Base-by-base conservation (phyloP, 306 rosid species). In the Coriaria nepalensis region DNA sequence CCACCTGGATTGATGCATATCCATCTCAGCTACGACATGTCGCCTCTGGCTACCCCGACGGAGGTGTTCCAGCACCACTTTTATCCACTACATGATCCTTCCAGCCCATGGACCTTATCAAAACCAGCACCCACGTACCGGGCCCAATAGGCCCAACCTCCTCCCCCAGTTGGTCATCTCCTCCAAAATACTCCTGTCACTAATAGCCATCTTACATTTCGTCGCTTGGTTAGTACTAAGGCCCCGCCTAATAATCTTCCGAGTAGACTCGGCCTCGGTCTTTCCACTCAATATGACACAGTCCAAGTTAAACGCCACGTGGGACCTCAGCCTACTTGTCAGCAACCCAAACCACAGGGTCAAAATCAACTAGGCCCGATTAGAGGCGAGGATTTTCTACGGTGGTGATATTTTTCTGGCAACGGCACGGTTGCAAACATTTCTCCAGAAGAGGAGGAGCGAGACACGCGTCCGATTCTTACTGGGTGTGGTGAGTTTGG, bases 231-330 rank as follows among this genome's bases (percentile, higher is more conserved):
- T 56, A 36, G 37, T 41, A 37, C 45, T 62, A 10, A 43, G 12
- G 35, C 64, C 68, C 12, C 35, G 12, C 2, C 13, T 50, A 15
- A 70, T 73, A 7, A 53, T 6, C 35, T 67, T 58, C 57, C 50
- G 40, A 12, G 54, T 72, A 54, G 64, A 37, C 45, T 67, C 73
- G 40, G 60, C 66, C 52, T 32, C 57, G 0, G 65, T 63, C 7
- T 40, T 34, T 34, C 33, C 37, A 4, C 61, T 50, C 53, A 50
- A 59, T 49, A 4, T 44, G 4, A 56, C 61, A 8, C 40, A 38
- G 57, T 12, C 58, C 8, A 7, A 20, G n/a, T 29, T 71, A 34
- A 52, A 59, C 6, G 72, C 68, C 38, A 14, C 29, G 4, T 63
- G 65, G 68, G 56, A 59, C 60, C 7, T 73, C 42, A 55, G 49